Conservation (phyloP, 805 yeast genomes). For the Soucietia sequanensis region DNA sequence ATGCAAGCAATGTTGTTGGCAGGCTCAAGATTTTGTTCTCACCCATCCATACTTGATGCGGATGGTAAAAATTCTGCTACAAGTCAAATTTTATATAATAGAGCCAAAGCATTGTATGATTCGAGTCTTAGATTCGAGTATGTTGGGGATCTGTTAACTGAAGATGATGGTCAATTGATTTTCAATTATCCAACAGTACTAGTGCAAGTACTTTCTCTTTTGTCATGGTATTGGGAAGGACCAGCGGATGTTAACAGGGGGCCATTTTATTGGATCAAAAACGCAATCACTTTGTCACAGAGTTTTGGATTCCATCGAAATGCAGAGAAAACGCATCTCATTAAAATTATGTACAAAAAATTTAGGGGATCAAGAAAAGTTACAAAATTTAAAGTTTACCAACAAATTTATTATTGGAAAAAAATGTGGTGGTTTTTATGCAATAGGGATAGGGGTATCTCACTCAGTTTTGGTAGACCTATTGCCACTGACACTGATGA, state of each 20-base stretch:
- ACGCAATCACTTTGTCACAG: slow-evolving; percentile 5
- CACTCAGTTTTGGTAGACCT: slow-evolving; percentile 10
- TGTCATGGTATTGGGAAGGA: slow-evolving; percentile 9
- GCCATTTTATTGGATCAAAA: slow-evolving; percentile 5
- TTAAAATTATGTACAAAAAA: not conserved
- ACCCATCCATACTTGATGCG: slow-evolving; percentile 8
- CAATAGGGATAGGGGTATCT: slow-evolving; percentile 5
- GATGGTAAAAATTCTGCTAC: slow-evolving; percentile 4
- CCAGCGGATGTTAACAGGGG: slow-evolving; percentile 8
- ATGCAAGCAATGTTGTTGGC: slow-evolving; percentile 4
- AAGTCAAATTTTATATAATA: slow-evolving; percentile 1
- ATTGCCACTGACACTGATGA: slow-evolving; percentile 1
- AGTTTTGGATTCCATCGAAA: slow-evolving; percentile 8
- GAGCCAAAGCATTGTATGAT: slow-evolving; percentile 8
- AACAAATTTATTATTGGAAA: slow-evolving; percentile 9
- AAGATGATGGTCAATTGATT: slow-evolving; percentile 7
- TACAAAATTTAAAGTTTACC: slow-evolving; percentile 1
- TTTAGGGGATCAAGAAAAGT: not conserved
- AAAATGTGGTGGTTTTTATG: slow-evolving; percentile 11
- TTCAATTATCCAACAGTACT: slow-evolving; percentile 12
- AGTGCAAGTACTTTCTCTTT: slow-evolving; percentile 7
- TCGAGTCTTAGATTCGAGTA: slow-evolving; percentile 9
- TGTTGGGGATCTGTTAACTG: slow-evolving; percentile 7
- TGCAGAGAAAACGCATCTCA: slow-evolving; percentile 1
- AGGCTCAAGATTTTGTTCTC: slow-evolving; percentile 6